A percentile compares a stretch with the other conserved stretches of the same genome.
phyloP scores from a whole-genome alignment of 208 protist genomes.

The Leishmania mexicana region DNA sequence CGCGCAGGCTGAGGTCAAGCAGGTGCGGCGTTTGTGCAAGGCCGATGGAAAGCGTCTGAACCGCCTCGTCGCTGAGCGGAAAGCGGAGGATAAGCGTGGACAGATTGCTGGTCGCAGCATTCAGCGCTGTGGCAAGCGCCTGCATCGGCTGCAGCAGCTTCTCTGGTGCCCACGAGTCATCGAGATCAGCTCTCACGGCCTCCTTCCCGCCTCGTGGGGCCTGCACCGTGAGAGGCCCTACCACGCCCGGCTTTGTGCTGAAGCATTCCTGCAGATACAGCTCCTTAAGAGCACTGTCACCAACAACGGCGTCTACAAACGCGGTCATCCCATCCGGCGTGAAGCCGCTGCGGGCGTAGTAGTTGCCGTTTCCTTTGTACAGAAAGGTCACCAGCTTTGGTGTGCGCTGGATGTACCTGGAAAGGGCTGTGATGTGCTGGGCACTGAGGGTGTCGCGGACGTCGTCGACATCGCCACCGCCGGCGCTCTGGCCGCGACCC shows the following conservation, averaged over 20 bases:
- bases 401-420: conserved; percentile 28
- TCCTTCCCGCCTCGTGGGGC: conserved; percentile 13
- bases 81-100: conserved; percentile 59
- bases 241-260: conserved; percentile 36
- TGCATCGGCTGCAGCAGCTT: conserved; percentile 36
- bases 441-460: conserved; percentile 39
- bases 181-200: background rate
- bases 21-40: conserved; percentile 46
- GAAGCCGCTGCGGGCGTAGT: conserved; percentile 46
- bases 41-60: conserved; percentile 35
- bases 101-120: conserved; percentile 28
- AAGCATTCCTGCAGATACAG: conserved; percentile 62
- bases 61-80: conserved; percentile 57
- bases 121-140: conserved; percentile 35
- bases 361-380: conserved; percentile 56
- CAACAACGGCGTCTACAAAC: conserved; percentile 39
- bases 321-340: conserved; percentile 29
- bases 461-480: conserved; percentile 35
- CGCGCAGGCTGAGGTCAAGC: conserved; percentile 46
- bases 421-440: conserved; percentile 24
- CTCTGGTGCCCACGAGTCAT: conserved; percentile 24
- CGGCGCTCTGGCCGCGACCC: conserved; percentile 37
- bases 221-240: conserved; percentile 20
- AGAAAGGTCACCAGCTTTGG: conserved; percentile 38
- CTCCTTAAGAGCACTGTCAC: conserved; percentile 27